A percentile compares a stretch with the other conserved stretches of the same genome.
Evolutionary conservation across 2,329 filamentous ascomycete species (phyloP).

Genomic region (Clarireedia paspali): DNA sequence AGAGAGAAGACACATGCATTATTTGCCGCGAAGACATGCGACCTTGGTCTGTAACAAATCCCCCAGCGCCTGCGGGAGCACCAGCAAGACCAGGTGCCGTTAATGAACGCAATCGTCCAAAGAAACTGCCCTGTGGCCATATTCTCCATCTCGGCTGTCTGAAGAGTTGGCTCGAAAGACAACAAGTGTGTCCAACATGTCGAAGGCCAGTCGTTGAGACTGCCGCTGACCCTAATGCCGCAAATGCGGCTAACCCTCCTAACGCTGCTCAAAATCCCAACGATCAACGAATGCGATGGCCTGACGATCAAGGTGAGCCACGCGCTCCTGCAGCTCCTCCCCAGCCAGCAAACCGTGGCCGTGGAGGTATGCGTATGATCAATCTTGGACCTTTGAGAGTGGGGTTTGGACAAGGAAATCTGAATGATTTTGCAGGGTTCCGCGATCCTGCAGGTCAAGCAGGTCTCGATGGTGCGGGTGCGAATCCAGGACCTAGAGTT

Average conservation of each 20-base stretch:
- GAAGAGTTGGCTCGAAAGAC: conserved; percentile 92
- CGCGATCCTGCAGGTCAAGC: conserved; percentile 37
- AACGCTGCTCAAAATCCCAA: conserved; percentile 20
- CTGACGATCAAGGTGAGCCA: conserved; percentile 5
- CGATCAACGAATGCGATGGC: conserved; percentile 24
- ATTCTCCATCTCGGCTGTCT: conserved; percentile 91
- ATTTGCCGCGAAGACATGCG: conserved; percentile 96
- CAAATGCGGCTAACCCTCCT: too few species aligned
- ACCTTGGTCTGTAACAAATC: conserved; percentile 54
- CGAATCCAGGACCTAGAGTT: conserved; percentile 21
- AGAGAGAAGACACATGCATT: conserved; percentile 87
- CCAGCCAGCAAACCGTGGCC: conserved; percentile 25
- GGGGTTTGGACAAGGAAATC: conserved; percentile 59
- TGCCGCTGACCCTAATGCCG: conserved; percentile 26
- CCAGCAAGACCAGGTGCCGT: conserved; percentile 34
- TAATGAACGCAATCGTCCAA: conserved; percentile 78
- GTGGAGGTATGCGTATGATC: conserved; percentile 49
- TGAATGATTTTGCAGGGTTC: conserved; percentile 60
- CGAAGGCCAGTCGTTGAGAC: conserved; percentile 66
- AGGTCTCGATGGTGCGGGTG: conserved; percentile 19
- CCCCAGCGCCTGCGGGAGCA: conserved; percentile 33
- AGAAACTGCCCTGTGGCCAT: conserved; percentile 94
- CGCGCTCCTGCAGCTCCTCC: conserved; percentile 25
- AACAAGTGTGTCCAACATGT: conserved; percentile 95
- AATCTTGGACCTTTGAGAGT: conserved; percentile 69